Percentiles rank a stretch among this genome's conserved stretches.
These are phyloP conservation scores for Senecio squalidus DNA, from an alignment of 140 eudicot species.

Conservation along the genomic window DNA sequence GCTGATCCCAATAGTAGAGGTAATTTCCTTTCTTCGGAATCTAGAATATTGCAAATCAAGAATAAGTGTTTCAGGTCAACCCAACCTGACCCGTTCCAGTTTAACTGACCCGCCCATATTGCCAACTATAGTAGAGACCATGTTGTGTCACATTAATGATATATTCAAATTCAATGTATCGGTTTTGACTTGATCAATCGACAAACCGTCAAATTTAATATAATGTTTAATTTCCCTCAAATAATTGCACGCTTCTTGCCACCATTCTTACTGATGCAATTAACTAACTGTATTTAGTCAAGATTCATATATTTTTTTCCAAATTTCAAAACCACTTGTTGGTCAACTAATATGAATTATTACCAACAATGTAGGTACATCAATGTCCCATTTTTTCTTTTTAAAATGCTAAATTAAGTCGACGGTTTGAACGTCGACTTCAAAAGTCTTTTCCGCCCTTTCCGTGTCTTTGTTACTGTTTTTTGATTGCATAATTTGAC, in stretches of 20 bases:
- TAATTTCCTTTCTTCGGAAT: constrained; percentile 6
- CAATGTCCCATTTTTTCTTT: constrained; percentile 5
- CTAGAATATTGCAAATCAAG: too few relatives aligned
- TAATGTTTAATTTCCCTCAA: constrained; percentile 3
- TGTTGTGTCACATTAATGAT: background rate
- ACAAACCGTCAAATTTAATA: background rate
- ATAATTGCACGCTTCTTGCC: constrained; percentile 28
- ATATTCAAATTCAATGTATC: constrained; percentile 2
- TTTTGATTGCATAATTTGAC: constrained; percentile 1
- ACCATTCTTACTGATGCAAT: background rate
- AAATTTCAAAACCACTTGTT: constrained; percentile 20
- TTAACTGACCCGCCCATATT: background rate
- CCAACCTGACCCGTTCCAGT: too few relatives aligned
- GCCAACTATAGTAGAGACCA: background rate
- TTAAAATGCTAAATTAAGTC: background rate
- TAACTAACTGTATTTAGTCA: background rate
- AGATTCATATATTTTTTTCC: background rate
- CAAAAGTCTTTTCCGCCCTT: background rate
- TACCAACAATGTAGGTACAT: background rate
- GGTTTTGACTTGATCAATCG: constrained; percentile 11
- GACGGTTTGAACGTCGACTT: background rate
- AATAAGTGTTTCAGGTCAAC: too few relatives aligned
- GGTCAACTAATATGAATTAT: constrained; percentile 8
- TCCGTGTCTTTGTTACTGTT: background rate
- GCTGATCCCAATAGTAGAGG: constrained; percentile 93